A percentile compares a stretch with the other conserved stretches of the same genome.
phyloP scores from a whole-genome alignment of 768 basidiomycete species.

The Chalciporus chontae region DNA sequence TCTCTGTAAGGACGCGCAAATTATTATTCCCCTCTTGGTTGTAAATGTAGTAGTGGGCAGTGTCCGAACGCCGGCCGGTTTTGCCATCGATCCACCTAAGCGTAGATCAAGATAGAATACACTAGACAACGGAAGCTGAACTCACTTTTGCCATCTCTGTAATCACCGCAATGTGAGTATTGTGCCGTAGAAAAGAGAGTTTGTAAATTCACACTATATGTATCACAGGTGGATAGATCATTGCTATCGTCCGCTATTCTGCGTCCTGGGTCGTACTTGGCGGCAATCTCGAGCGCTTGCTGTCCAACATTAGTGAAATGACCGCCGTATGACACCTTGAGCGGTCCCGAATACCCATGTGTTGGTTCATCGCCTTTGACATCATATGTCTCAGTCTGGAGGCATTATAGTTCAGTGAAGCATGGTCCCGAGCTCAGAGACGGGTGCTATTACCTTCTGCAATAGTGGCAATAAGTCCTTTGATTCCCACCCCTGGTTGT shows the following conservation, averaged over 20 bases:
- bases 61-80: constrained; percentile 55
- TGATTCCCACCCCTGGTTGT: constrained; percentile 25
- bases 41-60: constrained; percentile 51
- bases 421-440: too few species aligned
- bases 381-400: constrained; percentile 22
- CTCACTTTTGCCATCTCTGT: constrained; percentile 56
- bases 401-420: not conserved
- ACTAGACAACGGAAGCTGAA: not conserved
- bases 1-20: constrained; percentile 37
- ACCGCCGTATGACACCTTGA: constrained; percentile 26
- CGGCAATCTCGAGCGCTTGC: constrained; percentile 46
- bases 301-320: constrained; percentile 38
- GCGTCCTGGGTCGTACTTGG: constrained; percentile 45
- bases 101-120: not conserved
- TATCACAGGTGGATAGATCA: constrained; percentile 39
- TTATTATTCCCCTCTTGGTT: constrained; percentile 43
- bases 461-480: constrained; percentile 25
- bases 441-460: constrained; percentile 14
- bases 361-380: constrained; percentile 12
- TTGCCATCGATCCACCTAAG: constrained; percentile 50
- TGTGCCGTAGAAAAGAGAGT: not conserved
- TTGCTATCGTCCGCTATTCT: constrained; percentile 43
- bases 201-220: constrained; percentile 43
- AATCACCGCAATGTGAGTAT: not conserved
- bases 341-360: constrained; percentile 22